Evolutionary conservation across 2,329 filamentous ascomycete species (phyloP), one percentile per base, ranked within the genome.

Genomic region (Neopestalotiopsis clavispora): DNA sequence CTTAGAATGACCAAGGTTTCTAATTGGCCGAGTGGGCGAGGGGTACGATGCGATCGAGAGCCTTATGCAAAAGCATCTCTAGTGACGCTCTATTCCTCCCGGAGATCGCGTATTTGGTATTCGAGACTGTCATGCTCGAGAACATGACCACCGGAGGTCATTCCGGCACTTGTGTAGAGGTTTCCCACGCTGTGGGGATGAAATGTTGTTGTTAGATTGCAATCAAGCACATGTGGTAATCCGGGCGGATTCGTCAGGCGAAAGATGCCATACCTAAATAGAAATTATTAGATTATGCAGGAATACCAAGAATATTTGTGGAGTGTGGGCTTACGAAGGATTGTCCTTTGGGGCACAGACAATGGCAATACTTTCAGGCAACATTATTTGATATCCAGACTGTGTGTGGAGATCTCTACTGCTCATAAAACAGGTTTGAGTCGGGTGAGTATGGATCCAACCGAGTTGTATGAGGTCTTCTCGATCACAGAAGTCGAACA

Each of bases 391-490:
- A 78, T 98, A 98, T 12, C 94, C 94, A 3, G 91, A 91, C 77
- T 97, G 95, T 0, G 97, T 99, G 78, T 99, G 96, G 73, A 98
- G 78, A 77, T 99, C 96, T 64, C 95, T 86, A 63, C 92, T 96
- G 78, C 94, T 97, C 93, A 99, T 97, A 79, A 99, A 99, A 80
- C 96, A 99, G 0, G 94, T 97, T 82, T 99, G 96, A 0, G 92
- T 94, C 0, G 96, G 96, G 79, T 99, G 96, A 0, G 96, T 99
- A 78, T 99, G 96, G 70, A 99, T 99, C 96, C 96, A 99, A 52
- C 95, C 95, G 4, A 97, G 86, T 66, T 97, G 90, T 79, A 97
- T 89, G 45, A 98, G 81, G 70, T 97, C 93, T 76, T 97, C 89
- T 4, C 86, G 86, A 74, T 96, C 93, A 77, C 95, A 97, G 78